Base-by-base conservation (phyloP, 2,329 filamentous ascomycete genomes). In the Coccinonectria pachysandricola region DNA sequence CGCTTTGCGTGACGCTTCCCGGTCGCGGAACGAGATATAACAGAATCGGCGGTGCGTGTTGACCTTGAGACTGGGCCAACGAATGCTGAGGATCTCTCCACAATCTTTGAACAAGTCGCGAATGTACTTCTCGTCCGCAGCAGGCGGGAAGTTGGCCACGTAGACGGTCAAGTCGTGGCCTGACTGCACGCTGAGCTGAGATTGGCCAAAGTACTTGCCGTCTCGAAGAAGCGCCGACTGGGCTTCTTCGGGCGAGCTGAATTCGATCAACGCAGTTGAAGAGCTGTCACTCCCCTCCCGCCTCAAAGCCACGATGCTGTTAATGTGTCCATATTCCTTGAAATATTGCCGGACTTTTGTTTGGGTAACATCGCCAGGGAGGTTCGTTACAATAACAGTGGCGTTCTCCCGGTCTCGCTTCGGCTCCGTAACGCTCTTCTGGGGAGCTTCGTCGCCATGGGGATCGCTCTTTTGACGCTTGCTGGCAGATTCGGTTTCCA, bases 361-460 rank as follows among this genome's bases (percentile, higher is more conserved):
- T 45, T 84, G 75, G 1, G 75, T 75, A 1, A 76, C 71, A 28
- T 79, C 71, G 4, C 51, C 43, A 2, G 91, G 86, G 13, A 98
- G 57, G 40, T 86, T 81, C 26, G 71, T 76, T 4, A 94, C 77
- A 27, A 92, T 72, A 24, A 96, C 68, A 0, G 83, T 87, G 1
- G 85, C 79, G 52, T 96, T 81, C 49, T 98, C 91, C 21, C 91
- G 77, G 53, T 98, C 87, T 29, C 91, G 77, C 52, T 84, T 88
- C 15, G 65, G 26, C 19, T 38, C 35, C 12, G 46, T 31, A 2
- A 27, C 9, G 6, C 22, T n/a, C 8, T 30, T 4, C 5, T 36
- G 11, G 5, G 30, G 24, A 7, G 26, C 19, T 8, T 57, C 51
- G n/a, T 33, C 37, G 14, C 50, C 50, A 6, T 43, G 41, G 4